Conservation (phyloP, 192 early-diverging fungal genomes). For the Umbelopsis sp. region DNA sequence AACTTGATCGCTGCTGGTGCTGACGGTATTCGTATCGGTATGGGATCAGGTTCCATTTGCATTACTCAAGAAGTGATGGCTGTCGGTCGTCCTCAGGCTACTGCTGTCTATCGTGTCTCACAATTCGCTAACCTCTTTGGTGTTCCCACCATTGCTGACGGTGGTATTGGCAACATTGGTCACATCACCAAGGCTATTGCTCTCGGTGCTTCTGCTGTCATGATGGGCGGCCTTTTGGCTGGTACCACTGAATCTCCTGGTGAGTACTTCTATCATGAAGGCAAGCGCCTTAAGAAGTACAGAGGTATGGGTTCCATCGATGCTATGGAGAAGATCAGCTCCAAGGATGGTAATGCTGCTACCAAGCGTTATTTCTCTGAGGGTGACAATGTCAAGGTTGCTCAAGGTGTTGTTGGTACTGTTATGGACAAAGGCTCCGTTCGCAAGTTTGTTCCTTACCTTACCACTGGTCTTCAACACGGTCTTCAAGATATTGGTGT, state of each 20-base stretch:
- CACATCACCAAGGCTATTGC: slow-evolving; percentile 96
- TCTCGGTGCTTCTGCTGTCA: slow-evolving; percentile 94
- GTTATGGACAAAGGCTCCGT: slow-evolving; percentile 98
- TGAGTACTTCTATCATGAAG: slow-evolving; percentile 98
- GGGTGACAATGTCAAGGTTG: slow-evolving; percentile 97
- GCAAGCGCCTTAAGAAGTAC: slow-evolving; percentile 97
- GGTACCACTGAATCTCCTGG: slow-evolving; percentile 96
- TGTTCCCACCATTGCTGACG: slow-evolving; percentile 96
- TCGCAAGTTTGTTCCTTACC: slow-evolving; percentile 90
- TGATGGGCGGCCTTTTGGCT: slow-evolving; percentile 98
- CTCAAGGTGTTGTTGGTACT: slow-evolving; percentile 95
- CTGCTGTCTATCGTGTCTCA: slow-evolving; percentile 94
- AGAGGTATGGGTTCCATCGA: slow-evolving; percentile 99
- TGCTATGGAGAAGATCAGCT: slow-evolving; percentile 79
- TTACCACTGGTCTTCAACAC: slow-evolving; percentile 94
- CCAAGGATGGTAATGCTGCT: slow-evolving; percentile 68
- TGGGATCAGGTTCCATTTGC: slow-evolving; percentile 98
- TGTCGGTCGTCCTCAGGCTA: slow-evolving; percentile 96
- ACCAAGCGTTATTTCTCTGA: slow-evolving; percentile 96
- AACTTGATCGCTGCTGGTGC: slow-evolving; percentile 91
- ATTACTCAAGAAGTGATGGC: slow-evolving; percentile 99
- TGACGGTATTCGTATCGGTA: slow-evolving; percentile 93
- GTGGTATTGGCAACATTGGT: slow-evolving; percentile 95
- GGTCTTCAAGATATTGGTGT: slow-evolving; percentile 97
- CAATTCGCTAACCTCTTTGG: slow-evolving; percentile 93